Evolutionary conservation across 495 filamentous ascomycete genomes (phyloP), one percentile per base, ranked within the genome.

Genomic region (Podospora australis): DNA sequence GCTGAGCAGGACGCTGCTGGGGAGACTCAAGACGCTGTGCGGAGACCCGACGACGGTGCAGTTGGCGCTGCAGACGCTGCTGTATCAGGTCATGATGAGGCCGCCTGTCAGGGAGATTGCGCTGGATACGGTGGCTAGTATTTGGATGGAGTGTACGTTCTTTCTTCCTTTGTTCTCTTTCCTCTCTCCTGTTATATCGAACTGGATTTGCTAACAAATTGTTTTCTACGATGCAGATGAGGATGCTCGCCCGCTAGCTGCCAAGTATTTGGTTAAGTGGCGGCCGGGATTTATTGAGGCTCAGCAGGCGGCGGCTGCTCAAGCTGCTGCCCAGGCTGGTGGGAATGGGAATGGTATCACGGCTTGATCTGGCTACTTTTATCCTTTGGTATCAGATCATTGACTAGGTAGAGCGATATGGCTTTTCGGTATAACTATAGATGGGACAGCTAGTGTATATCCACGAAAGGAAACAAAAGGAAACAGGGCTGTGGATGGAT

Each of bases 61-160:
- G 44, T 64, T 80, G 6, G 73, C 69, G 14, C 54, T 76, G 34
- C 74, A 68, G 20, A 78, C 65, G 43, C 57, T 77, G 51, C 57
- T 73, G 56, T 96, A 96, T 60, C 62, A 96, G 55, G 78, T 88
- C 22, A 83, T 96, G 77, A 82, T 91, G 68, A 76, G 87, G 46
- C 88, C 89, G 21, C 92, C 92, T 1, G 87, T 84, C 0, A 79
- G 83, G 55, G 82, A 90, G 39, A 78, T 89, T 48, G 87, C 83
- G 47, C 65, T 98, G 19, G 87, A 96, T 60, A 81, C 82, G 0
- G 67, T 96, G 17, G 86, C 90, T 60, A 86, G 89, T 53, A 80
- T 97, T 32, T 97, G 91, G 80, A 74, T 77, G 40, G 88, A 84
- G 38, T 86, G 86, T 87, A 69, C 71, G 80, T 70, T 26, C 8